phyloP scores from a whole-genome alignment of 768 basidiomycete genomes.

The Phanerochaete carnosa region DNA sequence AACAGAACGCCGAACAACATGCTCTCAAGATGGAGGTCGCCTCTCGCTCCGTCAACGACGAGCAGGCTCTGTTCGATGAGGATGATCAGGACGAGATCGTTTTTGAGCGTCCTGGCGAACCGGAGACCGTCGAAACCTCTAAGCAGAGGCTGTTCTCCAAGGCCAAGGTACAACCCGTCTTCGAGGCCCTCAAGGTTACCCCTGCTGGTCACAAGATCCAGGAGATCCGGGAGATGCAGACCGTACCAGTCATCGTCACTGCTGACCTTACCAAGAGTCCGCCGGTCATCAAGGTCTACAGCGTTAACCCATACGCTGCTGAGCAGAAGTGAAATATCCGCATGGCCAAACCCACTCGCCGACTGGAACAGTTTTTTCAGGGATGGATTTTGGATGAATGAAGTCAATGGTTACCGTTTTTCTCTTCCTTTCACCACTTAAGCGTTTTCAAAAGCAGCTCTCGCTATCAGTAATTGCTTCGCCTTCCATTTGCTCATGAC shows the following conservation, averaged over 20 bases:
- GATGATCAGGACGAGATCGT: constrained; percentile 83
- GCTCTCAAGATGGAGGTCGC: constrained; percentile 89
- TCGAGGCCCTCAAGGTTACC: constrained; percentile 78
- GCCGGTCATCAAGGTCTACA: constrained; percentile 96
- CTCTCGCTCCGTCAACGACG: constrained; percentile 81
- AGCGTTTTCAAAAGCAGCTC: neutral
- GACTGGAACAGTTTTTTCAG: neutral
- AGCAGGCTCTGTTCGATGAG: constrained; percentile 85
- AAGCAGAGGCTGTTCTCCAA: constrained; percentile 77
- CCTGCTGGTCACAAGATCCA: constrained; percentile 89
- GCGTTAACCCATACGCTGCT: constrained; percentile 84
- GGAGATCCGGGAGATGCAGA: constrained; percentile 92
- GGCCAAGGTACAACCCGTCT: constrained; percentile 70
- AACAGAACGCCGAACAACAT: constrained; percentile 88
- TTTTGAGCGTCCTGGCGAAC: constrained; percentile 52
- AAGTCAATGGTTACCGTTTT: neutral
- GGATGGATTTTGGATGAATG: constrained; percentile 3
- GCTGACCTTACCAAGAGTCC: constrained; percentile 95
- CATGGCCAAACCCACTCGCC: neutral
- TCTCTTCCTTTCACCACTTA: neutral
- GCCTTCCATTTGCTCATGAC: constrained; percentile 4
- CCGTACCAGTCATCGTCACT: constrained; percentile 91
- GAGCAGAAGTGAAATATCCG: constrained; percentile 31
- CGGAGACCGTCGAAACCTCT: constrained; percentile 55
- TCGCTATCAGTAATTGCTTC: neutral